Evolutionary conservation across 2,329 filamentous ascomycete genomes (phyloP).

Genomic region (Cladophialophora exuberans): DNA sequence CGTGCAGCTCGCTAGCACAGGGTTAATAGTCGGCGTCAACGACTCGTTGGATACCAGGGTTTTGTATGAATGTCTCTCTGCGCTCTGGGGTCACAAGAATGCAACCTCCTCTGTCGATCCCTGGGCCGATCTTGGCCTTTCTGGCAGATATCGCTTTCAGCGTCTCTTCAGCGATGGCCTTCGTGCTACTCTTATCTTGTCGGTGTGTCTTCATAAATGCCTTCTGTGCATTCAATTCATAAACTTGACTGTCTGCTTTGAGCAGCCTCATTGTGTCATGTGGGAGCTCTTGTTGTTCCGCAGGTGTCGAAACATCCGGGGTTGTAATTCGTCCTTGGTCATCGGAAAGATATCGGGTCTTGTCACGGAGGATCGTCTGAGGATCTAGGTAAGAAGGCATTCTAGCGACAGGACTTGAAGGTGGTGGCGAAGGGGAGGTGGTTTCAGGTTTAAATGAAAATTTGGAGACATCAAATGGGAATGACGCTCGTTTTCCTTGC

Average conservation of each 20-base stretch:
- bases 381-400: slow-evolving; percentile 32
- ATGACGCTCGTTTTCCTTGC: slow-evolving; percentile 35
- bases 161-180: slow-evolving; percentile 51
- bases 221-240: slow-evolving; percentile 40
- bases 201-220: slow-evolving; percentile 49
- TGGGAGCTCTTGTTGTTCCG: slow-evolving; percentile 36
- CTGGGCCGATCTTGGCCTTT: slow-evolving; percentile 57
- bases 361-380: slow-evolving; percentile 29
- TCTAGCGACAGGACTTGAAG: slow-evolving; percentile 23
- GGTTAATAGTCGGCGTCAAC: slow-evolving; percentile 31
- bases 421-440: neutral
- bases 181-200: slow-evolving; percentile 41
- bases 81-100: slow-evolving; percentile 57
- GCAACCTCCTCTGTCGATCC: slow-evolving; percentile 57
- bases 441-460: slow-evolving; percentile 19
- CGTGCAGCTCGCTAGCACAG: neutral
- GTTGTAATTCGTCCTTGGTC: slow-evolving; percentile 30
- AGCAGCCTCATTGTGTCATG: slow-evolving; percentile 41
- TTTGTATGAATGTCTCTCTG: slow-evolving; percentile 53
- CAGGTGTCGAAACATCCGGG: slow-evolving; percentile 27
- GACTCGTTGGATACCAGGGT: slow-evolving; percentile 51
- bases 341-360: slow-evolving; percentile 29
- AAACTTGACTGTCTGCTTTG: slow-evolving; percentile 22
- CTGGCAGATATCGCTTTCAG: slow-evolving; percentile 51
- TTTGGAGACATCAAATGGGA: slow-evolving; percentile 24